Percentiles rank a stretch among this genome's conserved stretches.
Evolutionary conservation across 139 green algal genomes (phyloP).

Genomic region (Spirogloea muscicola): DNA sequence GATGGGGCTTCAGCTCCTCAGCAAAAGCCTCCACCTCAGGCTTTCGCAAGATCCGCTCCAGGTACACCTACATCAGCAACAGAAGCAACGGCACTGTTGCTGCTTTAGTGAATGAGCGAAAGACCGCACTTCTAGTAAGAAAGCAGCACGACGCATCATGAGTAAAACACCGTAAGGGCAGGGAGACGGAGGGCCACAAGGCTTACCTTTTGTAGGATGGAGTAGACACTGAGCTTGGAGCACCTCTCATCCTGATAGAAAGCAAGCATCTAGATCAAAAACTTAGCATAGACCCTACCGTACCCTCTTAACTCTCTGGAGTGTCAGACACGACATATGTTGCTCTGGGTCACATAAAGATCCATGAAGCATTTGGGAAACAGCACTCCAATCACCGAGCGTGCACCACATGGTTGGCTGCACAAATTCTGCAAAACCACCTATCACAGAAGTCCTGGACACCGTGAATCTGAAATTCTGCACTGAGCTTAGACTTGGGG

Average conservation of each 20-base stretch:
- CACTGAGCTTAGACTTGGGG: neutral
- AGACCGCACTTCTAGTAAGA: neutral
- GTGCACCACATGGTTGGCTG: too few species aligned
- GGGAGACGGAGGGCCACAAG: too few species aligned
- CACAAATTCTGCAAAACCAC: neutral
- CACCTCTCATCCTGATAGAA: conserved; percentile 78
- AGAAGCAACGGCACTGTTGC: neutral
- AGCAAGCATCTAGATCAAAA: too few species aligned
- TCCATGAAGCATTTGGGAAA: too few species aligned
- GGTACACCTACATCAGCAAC: conserved; percentile 66
- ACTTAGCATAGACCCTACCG: too few species aligned
- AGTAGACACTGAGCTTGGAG: conserved; percentile 64
- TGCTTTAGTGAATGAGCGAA: neutral
- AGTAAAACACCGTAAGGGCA: too few species aligned
- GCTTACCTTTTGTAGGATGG: conserved; percentile 89
- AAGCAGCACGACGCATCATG: too few species aligned
- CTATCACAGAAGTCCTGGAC: neutral
- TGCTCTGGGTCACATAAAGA: too few species aligned
- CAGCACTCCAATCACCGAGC: too few species aligned
- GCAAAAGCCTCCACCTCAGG: conserved; percentile 81
- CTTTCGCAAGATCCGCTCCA: conserved; percentile 82
- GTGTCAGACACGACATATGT: too few species aligned
- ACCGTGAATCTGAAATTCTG: neutral
- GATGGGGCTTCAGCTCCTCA: conserved; percentile 73
- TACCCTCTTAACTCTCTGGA: too few species aligned